Base-by-base conservation (phyloP, 2,329 filamentous ascomycete species). In the Clathrospora elynae region DNA sequence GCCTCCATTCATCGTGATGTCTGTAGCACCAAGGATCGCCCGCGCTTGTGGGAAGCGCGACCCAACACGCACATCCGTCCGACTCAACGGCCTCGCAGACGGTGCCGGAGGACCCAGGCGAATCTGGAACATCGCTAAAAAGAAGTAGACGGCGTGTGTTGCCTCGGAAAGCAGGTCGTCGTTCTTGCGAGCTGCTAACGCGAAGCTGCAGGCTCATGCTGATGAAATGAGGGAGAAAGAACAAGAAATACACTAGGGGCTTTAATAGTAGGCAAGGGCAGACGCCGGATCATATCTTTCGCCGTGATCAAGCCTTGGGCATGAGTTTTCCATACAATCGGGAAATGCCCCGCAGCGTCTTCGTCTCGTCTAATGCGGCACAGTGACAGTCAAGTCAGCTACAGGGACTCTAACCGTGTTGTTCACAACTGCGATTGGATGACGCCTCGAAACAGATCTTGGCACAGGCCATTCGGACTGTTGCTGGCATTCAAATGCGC, bases 81-180 rank as follows among this genome's bases (percentile, higher is more conserved):
- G 39, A n/a, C 8, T 62, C 61, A 17, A 62, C 17, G 13, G 61
- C 58, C 13, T 64, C 59, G 31, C 61, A 64, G 12, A 17, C 22
- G 2, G 32, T 43, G 10, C 36, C 33, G 13, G 22, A 34, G 0
- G 37, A 3, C 8, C 40, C n/a, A 2, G 56, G 58, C 3, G 57
- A 60, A 5, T 53, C 45, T 12, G 59, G 59, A n/a, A 36, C 14
- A 6, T 55, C 39, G 16, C 44, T 49, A 1, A 42, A 24, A 13
- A 34, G 37, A 23, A 53, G 39, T 3, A 57, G 16, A 14, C 18
- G 33, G 4, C 54, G 46, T 7, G 42, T 24, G 9, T 47, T 53
- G 8, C 41, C 41, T 42, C 47, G 32, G 14, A 37, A 45, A 9
- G 14, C 12, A 7, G 39, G 36, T 24, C 34, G 42, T 3, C 31